Conservation (phyloP, 139 green algal genomes). For the Limnomonas spitsbergensis region DNA sequence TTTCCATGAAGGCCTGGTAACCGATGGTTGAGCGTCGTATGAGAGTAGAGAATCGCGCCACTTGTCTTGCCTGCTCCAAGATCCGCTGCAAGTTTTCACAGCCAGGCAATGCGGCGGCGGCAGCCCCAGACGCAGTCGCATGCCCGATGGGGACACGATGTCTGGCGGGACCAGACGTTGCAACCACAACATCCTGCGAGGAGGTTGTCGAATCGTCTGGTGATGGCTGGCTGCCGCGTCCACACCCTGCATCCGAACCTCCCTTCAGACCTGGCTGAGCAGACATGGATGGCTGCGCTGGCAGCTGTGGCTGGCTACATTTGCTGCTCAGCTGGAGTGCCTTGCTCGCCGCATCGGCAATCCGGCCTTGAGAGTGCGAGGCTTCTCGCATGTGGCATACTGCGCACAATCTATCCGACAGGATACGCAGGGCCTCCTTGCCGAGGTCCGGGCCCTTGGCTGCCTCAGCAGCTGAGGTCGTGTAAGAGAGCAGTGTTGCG, state of each 20-base stretch:
- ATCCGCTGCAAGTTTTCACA: conserved; percentile 17
- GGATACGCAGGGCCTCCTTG: conserved; percentile 19
- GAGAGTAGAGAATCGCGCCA: conserved; percentile 13
- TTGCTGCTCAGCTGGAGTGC: background rate
- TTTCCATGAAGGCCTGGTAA: conserved; percentile 34
- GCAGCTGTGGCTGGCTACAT: background rate
- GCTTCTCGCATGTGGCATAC: conserved; percentile 9
- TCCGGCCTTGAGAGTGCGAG: background rate
- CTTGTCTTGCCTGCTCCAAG: background rate
- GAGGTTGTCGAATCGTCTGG: conserved; percentile 11
- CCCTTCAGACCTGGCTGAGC: background rate
- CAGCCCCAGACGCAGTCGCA: background rate
- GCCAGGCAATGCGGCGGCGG: background rate
- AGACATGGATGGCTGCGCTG: background rate
- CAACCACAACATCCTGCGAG: background rate
- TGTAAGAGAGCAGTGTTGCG: conserved; percentile 2
- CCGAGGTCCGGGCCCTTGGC: background rate
- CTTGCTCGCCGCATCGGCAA: background rate
- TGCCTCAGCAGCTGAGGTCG: background rate
- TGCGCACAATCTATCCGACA: conserved; percentile 3
- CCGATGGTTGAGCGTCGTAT: conserved; percentile 20
- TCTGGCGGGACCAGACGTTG: background rate
- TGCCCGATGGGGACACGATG: background rate
- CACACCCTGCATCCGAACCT: background rate
- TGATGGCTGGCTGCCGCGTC: background rate